These are phyloP conservation scores for Lyophyllum atratum DNA, from an alignment of 768 basidiomycete genomes.

Conservation along the genomic window DNA sequence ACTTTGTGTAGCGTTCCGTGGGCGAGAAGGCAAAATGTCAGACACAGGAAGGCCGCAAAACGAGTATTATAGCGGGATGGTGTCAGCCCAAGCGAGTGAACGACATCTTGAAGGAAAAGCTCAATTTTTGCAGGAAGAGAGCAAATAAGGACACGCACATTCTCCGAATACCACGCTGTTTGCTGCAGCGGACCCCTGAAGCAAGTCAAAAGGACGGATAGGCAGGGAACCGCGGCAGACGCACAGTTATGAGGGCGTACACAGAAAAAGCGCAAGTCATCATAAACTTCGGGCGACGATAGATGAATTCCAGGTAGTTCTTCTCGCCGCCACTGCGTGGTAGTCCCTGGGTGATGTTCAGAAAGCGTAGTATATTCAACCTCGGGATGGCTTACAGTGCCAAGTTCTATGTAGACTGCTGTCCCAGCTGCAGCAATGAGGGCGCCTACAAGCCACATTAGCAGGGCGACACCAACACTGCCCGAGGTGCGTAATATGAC, in stretches of 20 bases:
- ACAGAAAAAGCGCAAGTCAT: constrained; percentile 58
- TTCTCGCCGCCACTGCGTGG: constrained; percentile 77
- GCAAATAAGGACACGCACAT: constrained; percentile 43
- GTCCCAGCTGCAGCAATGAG: constrained; percentile 66
- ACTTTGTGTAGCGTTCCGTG: constrained; percentile 56
- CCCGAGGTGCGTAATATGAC: constrained; percentile 67
- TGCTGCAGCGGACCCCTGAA: constrained; percentile 59
- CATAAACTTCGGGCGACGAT: constrained; percentile 60
- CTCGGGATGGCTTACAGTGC: constrained; percentile 53
- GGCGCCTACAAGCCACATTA: constrained; percentile 74
- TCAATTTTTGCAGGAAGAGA: background rate
- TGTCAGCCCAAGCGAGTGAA: constrained; percentile 52
- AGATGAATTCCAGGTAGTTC: constrained; percentile 76
- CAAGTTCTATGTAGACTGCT: constrained; percentile 73
- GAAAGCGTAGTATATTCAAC: background rate
- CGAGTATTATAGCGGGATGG: constrained; percentile 51
- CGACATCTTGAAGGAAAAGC: constrained; percentile 43
- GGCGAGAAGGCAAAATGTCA: constrained; percentile 56
- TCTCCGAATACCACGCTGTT: constrained; percentile 71
- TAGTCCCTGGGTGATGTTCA: constrained; percentile 59
- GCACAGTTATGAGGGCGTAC: constrained; percentile 60
- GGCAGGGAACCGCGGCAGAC: constrained; percentile 15
- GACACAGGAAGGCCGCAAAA: constrained; percentile 52
- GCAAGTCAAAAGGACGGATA: constrained; percentile 32
- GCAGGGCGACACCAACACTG: constrained; percentile 66